A percentile compares a stretch with the other conserved stretches of the same genome.
phyloP scores from a whole-genome alignment of 2,329 filamentous ascomycete genomes.

The Penicillium sp. region DNA sequence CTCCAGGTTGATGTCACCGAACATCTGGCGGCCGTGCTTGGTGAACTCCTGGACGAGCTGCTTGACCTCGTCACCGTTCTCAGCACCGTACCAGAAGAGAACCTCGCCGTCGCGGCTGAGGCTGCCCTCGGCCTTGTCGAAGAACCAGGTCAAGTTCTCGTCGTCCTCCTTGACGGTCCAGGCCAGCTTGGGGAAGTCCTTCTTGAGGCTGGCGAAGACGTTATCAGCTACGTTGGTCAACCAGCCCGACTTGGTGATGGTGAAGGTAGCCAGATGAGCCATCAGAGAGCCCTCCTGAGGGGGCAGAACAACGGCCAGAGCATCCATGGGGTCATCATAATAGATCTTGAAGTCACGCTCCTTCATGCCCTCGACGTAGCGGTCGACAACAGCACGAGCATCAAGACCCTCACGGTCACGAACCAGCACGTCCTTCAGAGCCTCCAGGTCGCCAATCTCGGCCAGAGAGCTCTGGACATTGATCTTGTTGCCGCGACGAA shows the following conservation, averaged over 20 bases:
- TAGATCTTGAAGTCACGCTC: slow-evolving; percentile 85
- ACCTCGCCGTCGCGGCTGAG: slow-evolving; percentile 83
- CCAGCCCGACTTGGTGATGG: slow-evolving; percentile 93
- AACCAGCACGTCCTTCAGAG: slow-evolving; percentile 79
- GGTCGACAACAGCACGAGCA: slow-evolving; percentile 79
- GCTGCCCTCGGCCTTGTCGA: slow-evolving; percentile 93
- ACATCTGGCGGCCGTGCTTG: slow-evolving; percentile 79
- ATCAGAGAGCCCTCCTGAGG: slow-evolving; percentile 66
- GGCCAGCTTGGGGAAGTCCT: slow-evolving; percentile 85
- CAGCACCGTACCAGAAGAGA: slow-evolving; percentile 94
- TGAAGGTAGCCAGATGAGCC: slow-evolving; percentile 85
- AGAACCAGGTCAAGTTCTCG: slow-evolving; percentile 97
- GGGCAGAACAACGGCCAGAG: slow-evolving; percentile 83
- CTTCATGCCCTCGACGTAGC: slow-evolving; percentile 78
- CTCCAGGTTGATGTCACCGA: slow-evolving; percentile 86
- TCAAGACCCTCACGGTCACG: slow-evolving; percentile 81
- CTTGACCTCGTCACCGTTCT: slow-evolving; percentile 77
- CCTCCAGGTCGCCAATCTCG: slow-evolving; percentile 73
- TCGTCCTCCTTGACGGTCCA: slow-evolving; percentile 98
- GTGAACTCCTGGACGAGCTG: slow-evolving; percentile 84
- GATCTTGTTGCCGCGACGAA: slow-evolving; percentile 88
- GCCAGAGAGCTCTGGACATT: slow-evolving; percentile 70
- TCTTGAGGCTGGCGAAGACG: slow-evolving; percentile 89
- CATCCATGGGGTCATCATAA: slow-evolving; percentile 92
- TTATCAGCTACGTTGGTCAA: slow-evolving; percentile 93